Evolutionary conservation across 2,329 filamentous ascomycete genomes (phyloP), one percentile per base, ranked within the genome.

Genomic region (Ophiobolus disseminans): DNA sequence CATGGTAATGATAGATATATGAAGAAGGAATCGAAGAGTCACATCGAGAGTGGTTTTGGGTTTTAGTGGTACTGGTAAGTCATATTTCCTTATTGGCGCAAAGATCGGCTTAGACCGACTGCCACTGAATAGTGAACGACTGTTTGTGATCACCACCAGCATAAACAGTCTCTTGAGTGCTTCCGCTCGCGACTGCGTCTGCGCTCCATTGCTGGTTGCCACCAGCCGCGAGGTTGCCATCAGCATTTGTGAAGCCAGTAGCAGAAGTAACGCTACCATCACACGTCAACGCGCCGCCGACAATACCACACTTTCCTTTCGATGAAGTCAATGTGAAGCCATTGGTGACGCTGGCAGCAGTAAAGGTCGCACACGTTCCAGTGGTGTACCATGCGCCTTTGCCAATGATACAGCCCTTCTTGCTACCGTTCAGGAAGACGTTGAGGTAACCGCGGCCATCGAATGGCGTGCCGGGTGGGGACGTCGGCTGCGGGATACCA

Each of bases 291-390:
- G 73, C 73, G n/a, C 78, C 79, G 3, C 74, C 70, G 4, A 79
- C 73, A 36, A 88, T 76, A 1, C 78, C 80, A 57, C 86, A 89
- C 23, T 68, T 69, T 19, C 70, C 70, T 55, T 71, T 72, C 7
- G 63, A 68, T 13, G 57, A 63, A 3, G 51, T 50, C 14, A 79
- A 36, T 9, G 62, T 69, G 45, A 73, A 73, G 10, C 66, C 65
- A 14, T 45, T 48, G 13, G 57, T 63, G 8, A 54, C 49, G 1
- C 76, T 50, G 3, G 79, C 72, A 4, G 84, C 83, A 0, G 79
- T 83, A 66, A 84, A 87, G 0, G 82, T 87, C 1, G 87, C 87
- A 63, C 86, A 89, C 0, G 86, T 87, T 2, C 86, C 86, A 1
- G 77, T 80, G 0, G 80, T 79, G 63, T 87, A 90, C 87, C 87